These are phyloP conservation scores for Claviceps arundinis DNA, from an alignment of 2,329 filamentous ascomycete genomes.

Conservation along the genomic window DNA sequence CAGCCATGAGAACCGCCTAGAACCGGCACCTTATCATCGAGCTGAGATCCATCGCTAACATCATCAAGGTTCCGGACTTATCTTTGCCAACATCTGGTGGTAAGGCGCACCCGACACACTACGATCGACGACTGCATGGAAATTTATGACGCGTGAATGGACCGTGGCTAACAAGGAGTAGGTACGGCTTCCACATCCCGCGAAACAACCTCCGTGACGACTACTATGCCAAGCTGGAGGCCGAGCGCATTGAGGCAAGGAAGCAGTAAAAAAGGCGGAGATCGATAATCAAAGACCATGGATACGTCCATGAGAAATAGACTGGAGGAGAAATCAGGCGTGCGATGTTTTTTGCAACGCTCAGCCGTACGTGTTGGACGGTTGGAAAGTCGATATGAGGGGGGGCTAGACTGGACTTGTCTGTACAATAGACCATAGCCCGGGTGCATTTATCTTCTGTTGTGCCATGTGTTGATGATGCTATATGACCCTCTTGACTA, in stretches of 20 bases:
- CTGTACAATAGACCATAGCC: conserved; percentile 17
- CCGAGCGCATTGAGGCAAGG: conserved; percentile 31
- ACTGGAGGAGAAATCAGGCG: no score
- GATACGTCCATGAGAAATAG: no score
- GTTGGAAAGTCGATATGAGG: conserved; percentile 5
- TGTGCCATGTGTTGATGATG: background rate
- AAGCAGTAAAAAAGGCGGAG: conserved; percentile 11
- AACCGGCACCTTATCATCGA: no score
- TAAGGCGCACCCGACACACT: conserved; percentile 21
- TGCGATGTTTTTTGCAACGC: background rate
- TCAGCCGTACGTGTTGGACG: conserved; percentile 4
- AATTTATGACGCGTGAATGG: background rate
- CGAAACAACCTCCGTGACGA: conserved; percentile 44
- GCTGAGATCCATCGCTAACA: no score
- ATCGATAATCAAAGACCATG: no score
- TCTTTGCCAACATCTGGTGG: conserved; percentile 39
- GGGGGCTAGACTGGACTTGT: conserved; percentile 11
- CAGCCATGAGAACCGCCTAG: no score
- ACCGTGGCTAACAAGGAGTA: conserved; percentile 14
- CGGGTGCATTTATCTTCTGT: conserved; percentile 5
- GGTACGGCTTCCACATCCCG: conserved; percentile 51
- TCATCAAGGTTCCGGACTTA: no score
- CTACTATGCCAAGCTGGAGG: conserved; percentile 46
- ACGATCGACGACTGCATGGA: background rate
- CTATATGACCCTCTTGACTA: no score